A percentile compares a stretch with the other conserved stretches of the same genome.
Conservation (phyloP, 148 eudicot genomes). For the Chenopodium quinoa region DNA sequence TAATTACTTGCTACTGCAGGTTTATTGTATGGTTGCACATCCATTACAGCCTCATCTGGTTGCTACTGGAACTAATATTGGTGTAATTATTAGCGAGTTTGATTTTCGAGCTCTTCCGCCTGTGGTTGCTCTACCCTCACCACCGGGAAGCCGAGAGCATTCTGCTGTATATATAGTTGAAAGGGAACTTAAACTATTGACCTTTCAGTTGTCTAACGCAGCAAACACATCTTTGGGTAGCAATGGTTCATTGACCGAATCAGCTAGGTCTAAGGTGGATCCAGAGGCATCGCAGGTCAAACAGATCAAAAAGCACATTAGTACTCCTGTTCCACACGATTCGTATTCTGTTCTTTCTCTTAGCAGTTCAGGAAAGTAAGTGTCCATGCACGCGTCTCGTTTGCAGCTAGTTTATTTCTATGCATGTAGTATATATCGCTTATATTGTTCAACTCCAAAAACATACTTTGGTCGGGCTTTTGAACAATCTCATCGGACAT, state of each 20-base stretch:
- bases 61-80: conserved; percentile 94
- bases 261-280: conserved; percentile 73
- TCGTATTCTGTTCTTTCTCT: conserved; percentile 85
- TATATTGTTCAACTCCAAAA: background rate
- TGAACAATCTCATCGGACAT: background rate
- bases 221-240: conserved; percentile 86
- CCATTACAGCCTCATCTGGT: conserved; percentile 97
- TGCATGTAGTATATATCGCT: background rate
- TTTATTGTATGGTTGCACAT: conserved; percentile 97
- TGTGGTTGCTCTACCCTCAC: conserved; percentile 78
- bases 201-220: conserved; percentile 79
- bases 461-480: background rate
- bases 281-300: conserved; percentile 82
- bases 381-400: conserved; percentile 13
- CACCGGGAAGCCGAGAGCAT: conserved; percentile 85
- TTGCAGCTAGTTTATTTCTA: conserved; percentile 1
- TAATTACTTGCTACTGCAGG: conserved; percentile 45
- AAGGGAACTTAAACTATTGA: conserved; percentile 78
- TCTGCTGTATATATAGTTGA: conserved; percentile 83
- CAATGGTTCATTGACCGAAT: conserved; percentile 63
- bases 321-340: conserved; percentile 94
- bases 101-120: conserved; percentile 96
- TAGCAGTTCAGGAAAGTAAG: conserved; percentile 98
- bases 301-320: conserved; percentile 84
- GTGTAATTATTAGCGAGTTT: conserved; percentile 84